Base-by-base conservation (phyloP, 352 stramenopile genomes). In the Phytophthora meadii region DNA sequence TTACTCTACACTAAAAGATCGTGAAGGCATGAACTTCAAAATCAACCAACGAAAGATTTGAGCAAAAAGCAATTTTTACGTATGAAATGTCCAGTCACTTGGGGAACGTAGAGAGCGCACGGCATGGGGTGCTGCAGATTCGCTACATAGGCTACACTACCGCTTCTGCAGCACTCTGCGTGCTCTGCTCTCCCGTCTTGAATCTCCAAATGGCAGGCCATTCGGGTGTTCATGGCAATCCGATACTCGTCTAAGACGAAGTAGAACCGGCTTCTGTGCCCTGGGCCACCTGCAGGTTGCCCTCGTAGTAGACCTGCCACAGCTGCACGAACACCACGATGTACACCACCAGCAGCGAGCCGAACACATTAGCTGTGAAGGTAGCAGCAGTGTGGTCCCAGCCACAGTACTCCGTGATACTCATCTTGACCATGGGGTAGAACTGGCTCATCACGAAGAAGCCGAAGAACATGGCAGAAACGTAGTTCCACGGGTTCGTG, bases 381-480 rank as follows among this genome's bases (percentile, higher is more conserved):
- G 88, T 96, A 24, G 85, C 83, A 12, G 76, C 61, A 25, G 84
- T 96, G 82, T 96, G 88, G 65, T 94, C 85, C 88, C 88, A 96
- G 10, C 88, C 88, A 79, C 82, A 93, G 80, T 96, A 96, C 76
- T 93, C 84, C 22, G 83, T 90, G 68, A 96, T 89, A 77, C 88
- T 96, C 88, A 96, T 96, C 79, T 94, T 94, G 58, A 96, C 88
- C 88, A 96, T 96, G 51, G 88, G 88, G 77, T 93, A 94, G 57
- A 90, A 91, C 63, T 96, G 80, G 56, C 71, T 81, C 85, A 93
- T 92, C 54, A 94, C 83, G 72, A 89, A 96, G 59, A 92, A 89
- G 50, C 88, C 88, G 53, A 96, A 95, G 68, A 96, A 96, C 76
- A 90, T 89, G 15, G 88, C 77, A 27, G 88, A 95, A 11, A 95